Base-by-base conservation (phyloP, 1,139 yeast genomes). In the Lodderomyces oxycetoniae region DNA sequence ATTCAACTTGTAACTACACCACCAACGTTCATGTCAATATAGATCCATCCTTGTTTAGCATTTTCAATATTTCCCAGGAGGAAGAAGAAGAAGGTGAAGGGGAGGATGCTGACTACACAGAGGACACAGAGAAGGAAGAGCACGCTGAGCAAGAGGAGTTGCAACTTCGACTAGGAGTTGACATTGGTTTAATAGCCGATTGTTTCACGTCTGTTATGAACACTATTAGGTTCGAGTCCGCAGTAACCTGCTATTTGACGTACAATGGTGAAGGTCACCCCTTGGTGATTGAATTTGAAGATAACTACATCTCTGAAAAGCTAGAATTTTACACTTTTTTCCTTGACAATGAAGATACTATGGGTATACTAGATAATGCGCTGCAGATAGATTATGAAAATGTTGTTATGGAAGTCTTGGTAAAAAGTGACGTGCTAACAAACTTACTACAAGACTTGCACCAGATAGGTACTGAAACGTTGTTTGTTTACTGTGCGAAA, bases 221-320 rank as follows among this genome's bases (percentile, higher is more conserved):
- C 17, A 41, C 43, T 24, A 30, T 34, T 11, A 48, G 50, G 4
- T 43, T 46, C 28, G 52, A 44, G 14, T 38, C 36, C 15, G 31
- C 37, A 1, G 39, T 57, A 10, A 50, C 55, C 5, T 67, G 73
- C 46, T 64, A 57, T 39, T 40, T 67, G n/a, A 55, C 55, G n/a
- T 67, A 67, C 44, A 52, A 52, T 22, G 76, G 86, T 0, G 66
- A 66, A 10, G 93, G 93, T 0, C 50, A 66, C 5, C 89, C 93
- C 0, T 73, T 87, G 37, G 65, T 77, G 1, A 55, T 86, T 15
- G 80, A 79, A 17, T 84, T 85, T 54, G 88, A 82, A 47, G 94
- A 85, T 51, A 68, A 73, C 2, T 55, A 69, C 33, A 75, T 86
- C 44, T 73, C 79, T 27, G 94, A 87, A 46, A 67, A 75, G 38